phyloP scores from a whole-genome alignment of 23 red algal species.

The Gracilaria domingensis region DNA sequence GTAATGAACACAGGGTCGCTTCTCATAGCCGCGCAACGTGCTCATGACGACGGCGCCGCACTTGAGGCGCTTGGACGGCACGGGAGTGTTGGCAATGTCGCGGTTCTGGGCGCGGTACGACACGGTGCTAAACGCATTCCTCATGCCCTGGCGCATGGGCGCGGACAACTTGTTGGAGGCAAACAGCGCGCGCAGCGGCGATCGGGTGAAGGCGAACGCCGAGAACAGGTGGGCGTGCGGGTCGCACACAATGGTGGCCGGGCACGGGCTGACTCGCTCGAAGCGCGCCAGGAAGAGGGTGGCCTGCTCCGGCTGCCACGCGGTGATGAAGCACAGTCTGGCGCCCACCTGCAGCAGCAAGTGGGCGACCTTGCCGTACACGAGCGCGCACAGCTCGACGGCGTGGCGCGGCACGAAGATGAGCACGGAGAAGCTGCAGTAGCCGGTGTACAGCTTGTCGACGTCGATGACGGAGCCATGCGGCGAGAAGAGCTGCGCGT shows the following conservation, averaged over 20 bases:
- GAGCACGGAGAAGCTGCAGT: conserved; percentile 43
- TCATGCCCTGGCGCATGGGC: conserved; percentile 57
- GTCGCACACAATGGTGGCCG: conserved; percentile 69
- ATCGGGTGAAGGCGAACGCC: conserved; percentile 36
- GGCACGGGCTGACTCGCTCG: conserved; percentile 65
- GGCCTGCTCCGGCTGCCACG: conserved; percentile 53
- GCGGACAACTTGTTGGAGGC: conserved; percentile 31
- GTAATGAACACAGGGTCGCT: conserved; percentile 33
- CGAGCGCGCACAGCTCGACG: conserved; percentile 60
- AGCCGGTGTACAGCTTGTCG: conserved; percentile 59
- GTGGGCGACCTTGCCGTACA: conserved; percentile 64
- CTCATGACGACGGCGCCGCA: conserved; percentile 42
- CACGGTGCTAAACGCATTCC: conserved; percentile 46
- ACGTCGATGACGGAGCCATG: conserved; percentile 27
- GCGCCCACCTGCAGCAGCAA: conserved; percentile 45
- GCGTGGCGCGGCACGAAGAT: conserved; percentile 54
- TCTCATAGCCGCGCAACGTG: conserved; percentile 20
- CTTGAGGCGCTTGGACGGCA: conserved; percentile 48
- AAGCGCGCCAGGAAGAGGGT: conserved; percentile 50
- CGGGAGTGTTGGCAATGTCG: conserved; percentile 56
- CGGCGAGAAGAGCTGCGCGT: conserved; percentile 31
- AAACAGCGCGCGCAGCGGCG: conserved; percentile 42
- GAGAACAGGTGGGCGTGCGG: conserved; percentile 41
- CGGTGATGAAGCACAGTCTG: conserved; percentile 61
- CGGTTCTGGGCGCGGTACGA: conserved; percentile 51